These are phyloP conservation scores for Lantana camara DNA, from an alignment of 257 asterid species.

Conservation along the genomic window DNA sequence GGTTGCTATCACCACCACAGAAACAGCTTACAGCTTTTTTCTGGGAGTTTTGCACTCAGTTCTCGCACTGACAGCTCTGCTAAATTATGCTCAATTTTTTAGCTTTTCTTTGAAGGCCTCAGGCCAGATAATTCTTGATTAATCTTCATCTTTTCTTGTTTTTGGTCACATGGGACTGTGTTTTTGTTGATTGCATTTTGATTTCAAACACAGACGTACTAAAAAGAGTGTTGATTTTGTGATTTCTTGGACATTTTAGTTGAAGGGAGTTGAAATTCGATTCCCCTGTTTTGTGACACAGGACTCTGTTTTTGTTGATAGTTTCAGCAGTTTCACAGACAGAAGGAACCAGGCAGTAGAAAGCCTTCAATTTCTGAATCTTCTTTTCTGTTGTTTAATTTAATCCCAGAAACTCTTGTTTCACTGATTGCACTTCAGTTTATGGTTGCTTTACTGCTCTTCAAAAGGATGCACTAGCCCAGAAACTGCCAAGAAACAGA, in stretches of 20 bases:
- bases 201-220: neutral
- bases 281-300: neutral
- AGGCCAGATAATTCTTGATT: neutral
- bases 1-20: constrained; percentile 30
- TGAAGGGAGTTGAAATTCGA: constrained; percentile 18
- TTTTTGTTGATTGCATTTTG: constrained; percentile 2
- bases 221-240: neutral
- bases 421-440: too few relatives aligned
- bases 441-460: neutral
- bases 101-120: neutral
- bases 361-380: too few relatives aligned
- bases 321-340: too few relatives aligned
- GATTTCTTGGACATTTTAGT: neutral
- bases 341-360: too few relatives aligned
- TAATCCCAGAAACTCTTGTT: too few relatives aligned
- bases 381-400: too few relatives aligned
- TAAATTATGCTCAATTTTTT: neutral
- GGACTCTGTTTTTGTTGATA: too few relatives aligned
- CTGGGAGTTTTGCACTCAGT: neutral
- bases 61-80: constrained; percentile 15
- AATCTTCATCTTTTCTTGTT: neutral
- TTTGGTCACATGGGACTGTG: constrained; percentile 11
- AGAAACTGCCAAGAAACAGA: neutral
- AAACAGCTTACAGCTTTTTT: neutral
- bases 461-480: constrained; percentile 14